phyloP scores from a whole-genome alignment of 1,139 yeast genomes.

The Yamadazyma trypodendri region DNA sequence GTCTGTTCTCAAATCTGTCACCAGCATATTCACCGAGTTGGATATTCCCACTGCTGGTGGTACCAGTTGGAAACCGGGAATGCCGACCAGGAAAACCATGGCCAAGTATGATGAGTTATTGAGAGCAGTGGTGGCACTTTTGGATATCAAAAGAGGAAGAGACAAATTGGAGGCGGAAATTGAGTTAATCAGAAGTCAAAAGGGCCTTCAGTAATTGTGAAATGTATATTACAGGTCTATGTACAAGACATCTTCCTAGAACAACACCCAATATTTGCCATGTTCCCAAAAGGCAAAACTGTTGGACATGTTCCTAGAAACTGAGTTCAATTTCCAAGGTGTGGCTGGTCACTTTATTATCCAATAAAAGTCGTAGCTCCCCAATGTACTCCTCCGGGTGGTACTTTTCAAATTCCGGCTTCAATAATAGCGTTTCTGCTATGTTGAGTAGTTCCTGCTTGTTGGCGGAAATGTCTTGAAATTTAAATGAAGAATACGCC shows the following conservation, averaged over 20 bases:
- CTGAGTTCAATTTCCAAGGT: slow-evolving; percentile 8
- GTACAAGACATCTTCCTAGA: neutral
- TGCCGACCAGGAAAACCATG: slow-evolving; percentile 85
- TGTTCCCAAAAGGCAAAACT: no score
- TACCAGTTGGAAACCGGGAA: slow-evolving; percentile 64
- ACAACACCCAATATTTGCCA: no score
- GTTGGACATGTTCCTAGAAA: no score
- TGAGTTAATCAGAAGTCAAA: slow-evolving; percentile 53
- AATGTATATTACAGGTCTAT: slow-evolving; percentile 1
- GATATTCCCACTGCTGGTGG: slow-evolving; percentile 66
- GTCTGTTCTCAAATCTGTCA: slow-evolving; percentile 73
- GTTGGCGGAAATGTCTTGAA: slow-evolving; percentile 12
- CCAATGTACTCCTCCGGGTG: slow-evolving; percentile 7
- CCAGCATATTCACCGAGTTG: slow-evolving; percentile 71
- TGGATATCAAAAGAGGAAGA: slow-evolving; percentile 82
- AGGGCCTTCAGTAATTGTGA: slow-evolving; percentile 23
- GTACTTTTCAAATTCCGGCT: slow-evolving; percentile 12
- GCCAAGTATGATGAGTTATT: slow-evolving; percentile 76
- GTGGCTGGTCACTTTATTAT: neutral
- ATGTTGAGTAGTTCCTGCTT: slow-evolving; percentile 11
- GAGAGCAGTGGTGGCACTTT: slow-evolving; percentile 66
- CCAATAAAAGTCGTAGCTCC: slow-evolving; percentile 7
- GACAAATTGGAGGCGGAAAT: slow-evolving; percentile 87
- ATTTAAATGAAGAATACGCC: slow-evolving; percentile 12
- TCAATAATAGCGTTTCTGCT: slow-evolving; percentile 9